Evolutionary conservation across 2,329 filamentous ascomycete species (phyloP).

Genomic region (Penicillium freii): DNA sequence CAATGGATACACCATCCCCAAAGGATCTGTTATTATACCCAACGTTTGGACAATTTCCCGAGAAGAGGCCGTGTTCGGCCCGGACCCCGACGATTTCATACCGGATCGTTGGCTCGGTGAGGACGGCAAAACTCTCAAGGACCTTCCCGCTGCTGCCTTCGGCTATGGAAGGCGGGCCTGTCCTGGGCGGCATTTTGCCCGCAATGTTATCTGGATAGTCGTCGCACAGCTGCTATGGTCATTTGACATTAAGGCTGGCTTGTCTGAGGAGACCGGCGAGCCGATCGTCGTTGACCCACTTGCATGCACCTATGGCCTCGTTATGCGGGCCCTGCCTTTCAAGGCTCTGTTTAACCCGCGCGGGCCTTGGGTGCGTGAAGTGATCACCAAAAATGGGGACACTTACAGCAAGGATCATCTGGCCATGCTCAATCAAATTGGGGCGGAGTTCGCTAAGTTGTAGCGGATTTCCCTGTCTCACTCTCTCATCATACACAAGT

Average conservation of each 20-base stretch:
- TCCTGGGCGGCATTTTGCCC: not conserved
- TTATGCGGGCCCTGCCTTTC: not conserved
- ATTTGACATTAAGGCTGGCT: not conserved
- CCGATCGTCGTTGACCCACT: not conserved
- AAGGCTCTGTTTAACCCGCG: not conserved
- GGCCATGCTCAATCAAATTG: not conserved
- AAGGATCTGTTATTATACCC: conserved; percentile 28
- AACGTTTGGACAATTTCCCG: conserved; percentile 15
- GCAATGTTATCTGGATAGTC: not conserved
- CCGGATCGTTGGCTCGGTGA: not conserved
- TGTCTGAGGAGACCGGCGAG: not conserved
- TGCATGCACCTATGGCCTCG: not conserved
- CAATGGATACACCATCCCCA: conserved; percentile 35
- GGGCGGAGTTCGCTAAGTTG: not conserved
- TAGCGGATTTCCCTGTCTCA: not conserved
- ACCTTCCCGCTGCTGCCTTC: not conserved
- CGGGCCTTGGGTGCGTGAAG: not conserved
- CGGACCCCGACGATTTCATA: not conserved
- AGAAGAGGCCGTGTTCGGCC: not conserved
- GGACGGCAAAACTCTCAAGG: not conserved
- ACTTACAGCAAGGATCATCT: not conserved
- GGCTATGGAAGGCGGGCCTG: not conserved
- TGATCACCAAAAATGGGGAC: not conserved
- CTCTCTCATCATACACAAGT: not conserved
- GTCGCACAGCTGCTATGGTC: not conserved